Evolutionary conservation across 2,329 filamentous ascomycete genomes (phyloP), one percentile per base, ranked within the genome.

Genomic region (Colletotrichum sp.): DNA sequence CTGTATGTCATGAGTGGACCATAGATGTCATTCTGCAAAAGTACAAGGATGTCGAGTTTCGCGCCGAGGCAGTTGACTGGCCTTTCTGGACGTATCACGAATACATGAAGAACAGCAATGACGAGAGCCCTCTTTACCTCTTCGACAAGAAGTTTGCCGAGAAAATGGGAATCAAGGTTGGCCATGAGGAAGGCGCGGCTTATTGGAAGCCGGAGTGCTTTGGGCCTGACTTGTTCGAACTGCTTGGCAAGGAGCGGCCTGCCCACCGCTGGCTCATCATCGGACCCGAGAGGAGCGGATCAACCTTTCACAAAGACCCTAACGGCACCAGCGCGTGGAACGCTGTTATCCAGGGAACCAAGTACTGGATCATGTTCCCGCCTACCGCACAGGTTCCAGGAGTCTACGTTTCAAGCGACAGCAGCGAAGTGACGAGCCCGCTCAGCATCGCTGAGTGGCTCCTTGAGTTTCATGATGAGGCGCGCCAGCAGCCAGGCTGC

Each of bases 311-410:
- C 87, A 98, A 98, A 82, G 92, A 94, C 76, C 92, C 92, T 26
- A 94, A 93, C 79, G 93, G 85, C 21, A 93, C 92, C 21, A 94
- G 93, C 80, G 96, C 97, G 0, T 98, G 96, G 97, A 98, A 98
- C 82, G 96, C 96, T 1, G 95, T 98, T 16, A 88, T 98, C 32
- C 92, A 94, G 75, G 97, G 96, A 7, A 92, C 93, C 38, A 98
- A 98, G 82, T 98, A 98, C 88, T 98, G 97, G 96, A 96, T 98
- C 83, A 97, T 98, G 95, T 98, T 98, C 81, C 96, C 95, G 0
- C 94, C 94, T 0, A 92, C 92, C 1, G 91, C 92, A 1, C 89
- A 93, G 5, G 96, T 97, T 8, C 96, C 96, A 0, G 96, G 96
- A 5, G 96, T 98, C 48, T 98, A 94, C 80, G 95, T 98, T 56